phyloP scores from a whole-genome alignment of 2,329 filamentous ascomycete species.

The Monilinia polystroma region DNA sequence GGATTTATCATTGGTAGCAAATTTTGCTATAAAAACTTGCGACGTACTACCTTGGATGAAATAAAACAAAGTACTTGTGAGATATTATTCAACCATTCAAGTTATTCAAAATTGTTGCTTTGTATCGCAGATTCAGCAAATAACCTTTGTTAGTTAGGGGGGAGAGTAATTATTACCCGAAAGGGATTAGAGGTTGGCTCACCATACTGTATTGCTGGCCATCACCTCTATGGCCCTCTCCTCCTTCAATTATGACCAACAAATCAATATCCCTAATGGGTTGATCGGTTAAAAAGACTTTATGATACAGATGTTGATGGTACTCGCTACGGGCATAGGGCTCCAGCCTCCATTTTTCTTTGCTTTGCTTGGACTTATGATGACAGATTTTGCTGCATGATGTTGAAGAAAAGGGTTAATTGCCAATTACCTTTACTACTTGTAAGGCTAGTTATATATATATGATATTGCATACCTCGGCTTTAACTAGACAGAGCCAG shows the following conservation, averaged over 20 bases:
- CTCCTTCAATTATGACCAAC: constrained; percentile 3
- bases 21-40: too few species aligned
- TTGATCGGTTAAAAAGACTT: not conserved
- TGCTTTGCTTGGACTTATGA: constrained; percentile 7
- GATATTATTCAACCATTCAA: too few species aligned
- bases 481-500: constrained; percentile 4
- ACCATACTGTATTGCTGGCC: not conserved
- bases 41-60: too few species aligned
- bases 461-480: not conserved
- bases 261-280: constrained; percentile 13
- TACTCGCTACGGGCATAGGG: constrained; percentile 19
- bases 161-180: not conserved
- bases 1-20: too few species aligned
- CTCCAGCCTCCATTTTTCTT: constrained; percentile 21
- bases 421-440: too few species aligned
- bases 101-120: too few species aligned
- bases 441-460: not conserved
- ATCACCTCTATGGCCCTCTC: not conserved
- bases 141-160: too few species aligned
- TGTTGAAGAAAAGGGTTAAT: constrained; percentile 1
- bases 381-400: constrained; percentile 12
- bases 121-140: too few species aligned
- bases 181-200: not conserved
- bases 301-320: constrained; percentile 4
- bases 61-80: too few species aligned